Evolutionary conservation across 2,329 filamentous ascomycete genomes (phyloP), one percentile per base, ranked within the genome.

Genomic region (Calonectria montana): DNA sequence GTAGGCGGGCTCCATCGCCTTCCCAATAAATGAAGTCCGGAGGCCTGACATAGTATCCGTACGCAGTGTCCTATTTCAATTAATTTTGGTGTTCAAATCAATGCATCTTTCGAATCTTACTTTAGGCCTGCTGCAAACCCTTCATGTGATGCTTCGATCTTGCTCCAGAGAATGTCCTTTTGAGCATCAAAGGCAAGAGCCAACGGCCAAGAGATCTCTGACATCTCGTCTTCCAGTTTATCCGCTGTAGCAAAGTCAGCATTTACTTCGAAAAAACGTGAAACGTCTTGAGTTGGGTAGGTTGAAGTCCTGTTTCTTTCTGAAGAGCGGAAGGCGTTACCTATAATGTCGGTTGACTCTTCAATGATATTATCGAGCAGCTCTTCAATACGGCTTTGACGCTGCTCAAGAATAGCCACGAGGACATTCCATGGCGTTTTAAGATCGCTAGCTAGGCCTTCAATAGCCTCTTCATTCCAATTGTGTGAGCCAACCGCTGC

Each of bases 391-490:
- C 23, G 57, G 3, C 29, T 10, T 15, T 73, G 65, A 0, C 74
- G 50, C 1, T 63, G 41, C 4, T 69, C 29, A 9, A 75, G 0
- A 0, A 41, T 43, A 1, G 13, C 13, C 1, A 63, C 27, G 5
- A 84, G 74, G 0, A 62, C 47, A 18, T 57, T 5, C 85, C 85
- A 88, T 6, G 78, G 78, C 0, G 45, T 37, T 1, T 57, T 65
- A 35, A 87, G 61, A 37, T 85, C 82, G 1, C 37, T 16, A 0
- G 74, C 78, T 85, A 88, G 86, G 1, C 43, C 43, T 1, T 67
- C 35, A 3, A 86, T 85, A 0, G 83, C 83, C 75, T 88, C 85
- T 61, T 83, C 77, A 63, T 88, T 88, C 86, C 86, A 88, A 67
- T 84, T 83, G n/a, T 73, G 82, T 1, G 39, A 47, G 0, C 81